Evolutionary conservation across 2,329 filamentous ascomycete genomes (phyloP).

Genomic region (Colletotrichum incanum): DNA sequence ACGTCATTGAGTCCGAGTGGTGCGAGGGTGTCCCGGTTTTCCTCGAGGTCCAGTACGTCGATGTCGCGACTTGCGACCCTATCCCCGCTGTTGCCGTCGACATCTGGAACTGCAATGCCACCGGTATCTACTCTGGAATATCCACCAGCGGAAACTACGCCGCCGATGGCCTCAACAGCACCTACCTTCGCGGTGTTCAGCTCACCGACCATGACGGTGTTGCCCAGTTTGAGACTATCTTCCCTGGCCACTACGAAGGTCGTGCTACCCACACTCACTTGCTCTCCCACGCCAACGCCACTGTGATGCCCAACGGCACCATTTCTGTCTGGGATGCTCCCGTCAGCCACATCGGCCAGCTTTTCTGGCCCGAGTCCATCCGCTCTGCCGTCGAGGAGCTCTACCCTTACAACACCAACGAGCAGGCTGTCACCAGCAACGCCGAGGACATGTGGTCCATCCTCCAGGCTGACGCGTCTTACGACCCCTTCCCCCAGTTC

Average conservation of each 20-base stretch:
- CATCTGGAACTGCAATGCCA: constrained; percentile 51
- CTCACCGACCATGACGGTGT: constrained; percentile 59
- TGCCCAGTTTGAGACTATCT: constrained; percentile 60
- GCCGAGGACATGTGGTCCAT: constrained; percentile 59
- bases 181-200: constrained; percentile 57
- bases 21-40: constrained; percentile 60
- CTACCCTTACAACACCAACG: constrained; percentile 65
- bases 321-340: constrained; percentile 51
- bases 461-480: constrained; percentile 63
- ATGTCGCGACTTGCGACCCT: constrained; percentile 46
- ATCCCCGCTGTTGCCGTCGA: constrained; percentile 45
- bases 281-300: constrained; percentile 57
- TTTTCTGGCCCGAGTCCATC: constrained; percentile 75
- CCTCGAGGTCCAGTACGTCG: constrained; percentile 47
- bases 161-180: constrained; percentile 48
- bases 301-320: constrained; percentile 52
- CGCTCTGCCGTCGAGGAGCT: constrained; percentile 65
- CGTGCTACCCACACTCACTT: constrained; percentile 66
- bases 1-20: constrained; percentile 59
- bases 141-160: constrained; percentile 48
- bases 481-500: constrained; percentile 71
- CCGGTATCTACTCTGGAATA: constrained; percentile 59
- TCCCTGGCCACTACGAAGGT: constrained; percentile 62
- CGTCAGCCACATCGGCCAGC: constrained; percentile 74
- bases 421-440: constrained; percentile 65